phyloP scores from a whole-genome alignment of 176 grass and related monocot species.

The Musa beccarii region DNA sequence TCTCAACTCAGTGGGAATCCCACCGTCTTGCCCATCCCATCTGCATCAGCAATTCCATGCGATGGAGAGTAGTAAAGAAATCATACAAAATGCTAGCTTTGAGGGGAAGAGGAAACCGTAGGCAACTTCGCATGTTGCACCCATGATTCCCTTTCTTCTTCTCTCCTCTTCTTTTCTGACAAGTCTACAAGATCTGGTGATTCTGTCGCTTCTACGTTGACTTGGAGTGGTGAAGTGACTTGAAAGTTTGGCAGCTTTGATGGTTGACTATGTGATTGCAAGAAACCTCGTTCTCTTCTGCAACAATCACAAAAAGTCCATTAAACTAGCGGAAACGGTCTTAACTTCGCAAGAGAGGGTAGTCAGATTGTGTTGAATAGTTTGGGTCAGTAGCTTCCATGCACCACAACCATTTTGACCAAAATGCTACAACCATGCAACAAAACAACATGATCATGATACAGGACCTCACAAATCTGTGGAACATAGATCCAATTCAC shows the following conservation, averaged over 20 bases:
- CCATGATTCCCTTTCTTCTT: slow-evolving; percentile 21
- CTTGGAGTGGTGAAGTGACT: neutral
- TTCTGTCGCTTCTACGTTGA: neutral
- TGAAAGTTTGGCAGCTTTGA: neutral
- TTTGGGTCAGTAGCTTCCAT: too few relatives aligned
- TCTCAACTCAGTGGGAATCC: too few relatives aligned
- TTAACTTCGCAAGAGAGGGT: neutral
- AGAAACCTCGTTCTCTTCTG: slow-evolving; percentile 87
- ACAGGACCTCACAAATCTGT: too few relatives aligned
- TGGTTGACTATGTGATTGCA: slow-evolving; percentile 30
- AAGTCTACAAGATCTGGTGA: neutral
- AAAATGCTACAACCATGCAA: too few relatives aligned
- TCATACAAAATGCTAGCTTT: neutral
- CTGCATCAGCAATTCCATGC: too few relatives aligned
- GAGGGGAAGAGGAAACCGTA: slow-evolving; percentile 53
- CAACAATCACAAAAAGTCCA: neutral
- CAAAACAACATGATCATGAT: too few relatives aligned
- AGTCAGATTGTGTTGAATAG: neutral
- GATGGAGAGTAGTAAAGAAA: too few relatives aligned
- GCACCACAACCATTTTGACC: too few relatives aligned
- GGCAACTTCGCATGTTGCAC: slow-evolving; percentile 68
- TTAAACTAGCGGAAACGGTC: neutral
- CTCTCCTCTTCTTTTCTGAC: neutral
- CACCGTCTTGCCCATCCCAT: too few relatives aligned
- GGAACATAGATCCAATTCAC: too few relatives aligned